Percentiles rank a stretch among this genome's conserved stretches.
phyloP scores from a whole-genome alignment of 768 basidiomycete genomes.

The Collybia mongolica region DNA sequence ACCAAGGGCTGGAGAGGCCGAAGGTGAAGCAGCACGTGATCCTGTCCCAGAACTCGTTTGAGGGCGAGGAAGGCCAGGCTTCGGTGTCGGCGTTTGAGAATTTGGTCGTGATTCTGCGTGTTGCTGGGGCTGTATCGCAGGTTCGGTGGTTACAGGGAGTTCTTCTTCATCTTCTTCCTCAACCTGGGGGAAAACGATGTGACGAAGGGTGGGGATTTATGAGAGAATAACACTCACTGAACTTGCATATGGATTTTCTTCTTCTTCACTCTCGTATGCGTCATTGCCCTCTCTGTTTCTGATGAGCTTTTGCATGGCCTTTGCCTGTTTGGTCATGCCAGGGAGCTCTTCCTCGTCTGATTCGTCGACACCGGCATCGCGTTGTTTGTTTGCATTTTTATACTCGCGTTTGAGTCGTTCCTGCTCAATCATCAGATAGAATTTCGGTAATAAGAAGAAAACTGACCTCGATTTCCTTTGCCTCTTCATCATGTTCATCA shows the following conservation, averaged over 20 bases:
- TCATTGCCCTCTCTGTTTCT: constrained; percentile 80
- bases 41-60: constrained; percentile 27
- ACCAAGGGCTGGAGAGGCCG: constrained; percentile 52
- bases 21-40: constrained; percentile 64
- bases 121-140: constrained; percentile 48
- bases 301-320: constrained; percentile 84
- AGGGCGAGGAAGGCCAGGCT: constrained; percentile 32
- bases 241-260: constrained; percentile 80
- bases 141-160: constrained; percentile 32
- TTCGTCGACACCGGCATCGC: constrained; percentile 69
- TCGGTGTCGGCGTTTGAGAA: constrained; percentile 44
- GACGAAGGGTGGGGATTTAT: constrained; percentile 3
- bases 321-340: constrained; percentile 64
- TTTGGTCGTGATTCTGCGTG: constrained; percentile 43
- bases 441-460: not conserved
- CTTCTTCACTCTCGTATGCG: constrained; percentile 81
- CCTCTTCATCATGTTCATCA: constrained; percentile 80
- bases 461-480: constrained; percentile 76
- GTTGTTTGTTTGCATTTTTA: constrained; percentile 70
- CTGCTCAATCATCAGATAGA: constrained; percentile 30
- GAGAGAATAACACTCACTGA: constrained; percentile 48
- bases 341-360: constrained; percentile 71
- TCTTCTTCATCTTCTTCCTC: constrained; percentile 81
- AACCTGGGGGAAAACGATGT: constrained; percentile 35
- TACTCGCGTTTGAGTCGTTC: constrained; percentile 86